Percentiles rank a stretch among this genome's conserved stretches.
These are phyloP conservation scores for Aspergillus phoenicis DNA, from an alignment of 2,329 filamentous ascomycete genomes.

Conservation along the genomic window DNA sequence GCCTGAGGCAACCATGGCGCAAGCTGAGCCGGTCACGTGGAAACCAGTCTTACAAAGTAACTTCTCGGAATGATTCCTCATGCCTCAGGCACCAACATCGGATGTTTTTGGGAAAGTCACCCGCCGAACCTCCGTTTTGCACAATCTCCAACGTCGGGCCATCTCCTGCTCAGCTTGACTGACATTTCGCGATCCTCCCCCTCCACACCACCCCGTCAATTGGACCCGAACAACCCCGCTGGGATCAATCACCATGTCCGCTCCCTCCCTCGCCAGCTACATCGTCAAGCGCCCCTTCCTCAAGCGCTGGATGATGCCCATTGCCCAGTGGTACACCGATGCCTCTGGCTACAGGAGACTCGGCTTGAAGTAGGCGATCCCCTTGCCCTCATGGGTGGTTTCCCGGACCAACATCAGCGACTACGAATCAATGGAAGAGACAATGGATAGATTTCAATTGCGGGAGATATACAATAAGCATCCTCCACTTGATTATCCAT, in stretches of 20 bases:
- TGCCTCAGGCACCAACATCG: constrained; percentile 23
- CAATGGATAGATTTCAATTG: constrained; percentile 2
- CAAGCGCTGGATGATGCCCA: constrained; percentile 72
- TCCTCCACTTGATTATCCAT: background rate
- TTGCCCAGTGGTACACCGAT: constrained; percentile 86
- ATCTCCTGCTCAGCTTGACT: constrained; percentile 39
- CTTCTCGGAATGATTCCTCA: background rate
- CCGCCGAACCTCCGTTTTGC: constrained; percentile 42
- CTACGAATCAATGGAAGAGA: background rate
- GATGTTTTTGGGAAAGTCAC: constrained; percentile 35
- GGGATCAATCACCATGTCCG: constrained; percentile 62
- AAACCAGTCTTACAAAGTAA: background rate
- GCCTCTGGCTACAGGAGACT: constrained; percentile 91
- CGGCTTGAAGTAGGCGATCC: constrained; percentile 72
- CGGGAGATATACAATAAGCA: background rate
- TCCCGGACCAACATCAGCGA: constrained; percentile 18
- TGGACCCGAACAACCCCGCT: constrained; percentile 22
- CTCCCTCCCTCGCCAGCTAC: constrained; percentile 72
- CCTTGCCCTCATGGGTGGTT: constrained; percentile 15
- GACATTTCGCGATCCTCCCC: constrained; percentile 26
- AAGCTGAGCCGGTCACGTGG: background rate
- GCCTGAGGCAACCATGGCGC: constrained; percentile 23
- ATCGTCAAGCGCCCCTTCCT: constrained; percentile 87
- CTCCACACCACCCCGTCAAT: constrained; percentile 37
- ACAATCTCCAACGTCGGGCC: constrained; percentile 44